Percentiles rank a stretch among this genome's conserved stretches.
phyloP scores from a whole-genome alignment of 2,329 filamentous ascomycete species.

The Fusarium paranaense region DNA sequence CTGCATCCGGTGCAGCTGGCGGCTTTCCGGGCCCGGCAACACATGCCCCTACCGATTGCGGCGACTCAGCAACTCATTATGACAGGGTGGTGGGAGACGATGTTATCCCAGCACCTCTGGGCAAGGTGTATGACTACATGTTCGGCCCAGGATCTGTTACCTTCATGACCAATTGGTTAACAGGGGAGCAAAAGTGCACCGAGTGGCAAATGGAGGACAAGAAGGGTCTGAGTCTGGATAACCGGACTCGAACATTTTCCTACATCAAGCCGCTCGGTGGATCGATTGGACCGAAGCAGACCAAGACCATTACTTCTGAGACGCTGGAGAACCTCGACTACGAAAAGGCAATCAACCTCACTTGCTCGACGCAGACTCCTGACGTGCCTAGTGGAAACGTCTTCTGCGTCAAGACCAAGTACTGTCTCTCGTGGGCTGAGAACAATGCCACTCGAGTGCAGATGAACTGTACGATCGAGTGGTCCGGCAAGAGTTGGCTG shows the following conservation, averaged over 20 bases:
- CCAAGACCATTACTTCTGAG: constrained; percentile 91
- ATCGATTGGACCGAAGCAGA: constrained; percentile 90
- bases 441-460: constrained; percentile 87
- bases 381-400: constrained; percentile 95
- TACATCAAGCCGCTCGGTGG: constrained; percentile 93
- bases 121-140: constrained; percentile 88
- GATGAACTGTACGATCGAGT: constrained; percentile 92
- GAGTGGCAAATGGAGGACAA: constrained; percentile 92
- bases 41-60: constrained; percentile 88
- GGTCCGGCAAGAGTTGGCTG: constrained; percentile 98
- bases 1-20: constrained; percentile 54
- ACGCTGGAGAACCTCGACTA: constrained; percentile 86
- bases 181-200: constrained; percentile 86
- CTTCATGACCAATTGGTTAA: constrained; percentile 89
- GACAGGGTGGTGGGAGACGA: constrained; percentile 90
- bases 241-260: constrained; percentile 78
- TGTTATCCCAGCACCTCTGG: constrained; percentile 84
- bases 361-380: constrained; percentile 86
- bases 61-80: constrained; percentile 82
- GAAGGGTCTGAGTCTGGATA: constrained; percentile 79
- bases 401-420: constrained; percentile 92
- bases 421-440: constrained; percentile 93
- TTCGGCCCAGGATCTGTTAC: constrained; percentile 83
- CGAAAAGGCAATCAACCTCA: constrained; percentile 87
- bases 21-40: constrained; percentile 89